Evolutionary conservation across 148 eudicot genomes (phyloP), one percentile per base, ranked within the genome.

Genomic region (Vaccinium corymbosum): DNA sequence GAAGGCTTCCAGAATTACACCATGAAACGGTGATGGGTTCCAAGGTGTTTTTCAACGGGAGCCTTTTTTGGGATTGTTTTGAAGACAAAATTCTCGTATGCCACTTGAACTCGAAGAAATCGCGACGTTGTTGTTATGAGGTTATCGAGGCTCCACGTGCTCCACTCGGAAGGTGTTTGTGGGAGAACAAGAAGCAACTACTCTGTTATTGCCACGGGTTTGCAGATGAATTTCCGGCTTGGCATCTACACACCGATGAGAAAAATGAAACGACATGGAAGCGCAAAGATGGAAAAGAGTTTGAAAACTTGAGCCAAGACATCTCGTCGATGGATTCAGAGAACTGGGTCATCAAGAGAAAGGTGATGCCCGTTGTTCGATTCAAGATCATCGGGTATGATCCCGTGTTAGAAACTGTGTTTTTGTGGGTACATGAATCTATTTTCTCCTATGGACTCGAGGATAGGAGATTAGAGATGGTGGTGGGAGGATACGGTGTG

Each of bases 141-240:
- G 52, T 82, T 17, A 70, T 82, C 10, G 78, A 82, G 79, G 66
- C 84, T 49, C 84, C 84, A 0, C 51, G 84, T 11, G 79, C 70
- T 55, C 42, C 79, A 32, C 79, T 82, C 13, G 84, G 84, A 29
- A 82, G 84, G 79, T 82, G 84, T 35, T 82, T 82, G 32, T 82
- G 66, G 66, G 73, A 35, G 25, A 55, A 29, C 0, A 1, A 35
- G 13, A 50, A 73, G 4, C 74, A 82, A 20, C 84, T 82, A 72
- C 19, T 82, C n/a, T 82, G 84, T 20, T 82, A 82, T 48, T 73
- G 84, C 35, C 79, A 72, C 1, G 52, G 42, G 6, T 72, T 50
- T 51, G 52, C 66, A 19, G 77, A 29, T 15, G 77, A 81, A 15
- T 72, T 82, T 59, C 70, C 84, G 0, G 16, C 35, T 73, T 72